These are phyloP conservation scores for Pichia eremophila DNA, from an alignment of 805 yeast species.

Conservation along the genomic window DNA sequence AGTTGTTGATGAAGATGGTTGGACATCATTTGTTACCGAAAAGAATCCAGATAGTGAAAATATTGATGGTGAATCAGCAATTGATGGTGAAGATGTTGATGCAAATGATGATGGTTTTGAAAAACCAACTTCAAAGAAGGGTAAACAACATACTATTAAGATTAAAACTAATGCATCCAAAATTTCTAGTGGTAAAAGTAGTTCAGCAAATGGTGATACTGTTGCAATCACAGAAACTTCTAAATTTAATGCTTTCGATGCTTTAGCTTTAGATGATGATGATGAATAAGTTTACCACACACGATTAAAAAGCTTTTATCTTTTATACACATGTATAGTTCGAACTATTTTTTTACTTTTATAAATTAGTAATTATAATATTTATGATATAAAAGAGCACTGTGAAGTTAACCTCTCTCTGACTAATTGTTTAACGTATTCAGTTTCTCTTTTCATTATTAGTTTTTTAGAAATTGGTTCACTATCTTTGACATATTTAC, in stretches of 20 bases:
- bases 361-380: no score
- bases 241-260: constrained; percentile 74
- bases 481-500: no score
- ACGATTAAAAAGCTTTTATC: background rate
- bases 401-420: no score
- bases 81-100: background rate
- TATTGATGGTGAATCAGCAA: constrained; percentile 29
- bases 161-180: constrained; percentile 67
- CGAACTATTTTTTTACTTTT: background rate
- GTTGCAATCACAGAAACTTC: constrained; percentile 57
- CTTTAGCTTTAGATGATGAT: constrained; percentile 52
- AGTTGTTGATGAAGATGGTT: constrained; percentile 69
- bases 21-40: constrained; percentile 53
- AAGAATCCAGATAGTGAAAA: constrained; percentile 23
- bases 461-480: no score
- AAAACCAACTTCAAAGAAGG: constrained; percentile 24
- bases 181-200: constrained; percentile 62
- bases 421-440: no score
- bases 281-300: constrained; percentile 26
- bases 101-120: constrained; percentile 32
- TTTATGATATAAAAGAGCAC: no score
- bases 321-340: background rate
- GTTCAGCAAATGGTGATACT: constrained; percentile 54
- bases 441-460: background rate
- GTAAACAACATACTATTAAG: constrained; percentile 41